A percentile compares a stretch with the other conserved stretches of the same genome.
Conservation (phyloP, 2,329 filamentous ascomycete species). For the Pseudogymnoascus destructans region DNA sequence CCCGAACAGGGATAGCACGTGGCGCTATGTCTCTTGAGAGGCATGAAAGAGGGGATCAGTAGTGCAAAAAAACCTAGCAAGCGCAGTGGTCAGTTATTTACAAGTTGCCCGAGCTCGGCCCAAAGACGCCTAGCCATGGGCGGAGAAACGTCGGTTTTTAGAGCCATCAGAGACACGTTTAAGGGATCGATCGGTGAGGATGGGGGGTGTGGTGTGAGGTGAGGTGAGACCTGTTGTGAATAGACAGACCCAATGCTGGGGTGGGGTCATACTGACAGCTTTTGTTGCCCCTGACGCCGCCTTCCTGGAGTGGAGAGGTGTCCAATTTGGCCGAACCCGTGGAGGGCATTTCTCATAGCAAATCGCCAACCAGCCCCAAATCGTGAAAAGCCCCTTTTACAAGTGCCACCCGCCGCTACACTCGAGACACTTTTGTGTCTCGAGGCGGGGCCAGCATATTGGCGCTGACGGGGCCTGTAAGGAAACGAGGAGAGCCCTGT, state of each 20-base stretch:
- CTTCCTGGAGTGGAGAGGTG: constrained; percentile 7
- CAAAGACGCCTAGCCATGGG: neutral
- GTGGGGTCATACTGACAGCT: neutral
- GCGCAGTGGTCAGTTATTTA: constrained; percentile 4
- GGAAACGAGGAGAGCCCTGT: neutral
- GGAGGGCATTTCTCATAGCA: neutral
- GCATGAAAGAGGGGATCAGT: constrained; percentile 1
- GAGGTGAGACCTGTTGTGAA: constrained; percentile 2
- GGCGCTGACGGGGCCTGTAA: neutral
- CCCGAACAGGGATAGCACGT: constrained; percentile 7
- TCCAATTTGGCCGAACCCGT: constrained; percentile 1
- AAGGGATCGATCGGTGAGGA: constrained; percentile 1
- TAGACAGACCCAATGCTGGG: neutral
- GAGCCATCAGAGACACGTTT: neutral
- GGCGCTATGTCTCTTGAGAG: constrained; percentile 1
- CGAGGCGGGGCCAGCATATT: neutral
- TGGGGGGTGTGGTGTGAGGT: too few relatives aligned
- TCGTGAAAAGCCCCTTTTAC: neutral
- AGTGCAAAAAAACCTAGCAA: constrained; percentile 6
- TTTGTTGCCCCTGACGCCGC: neutral
- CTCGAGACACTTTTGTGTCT: constrained; percentile 3
- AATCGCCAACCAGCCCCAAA: neutral
- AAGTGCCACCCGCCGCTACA: neutral
- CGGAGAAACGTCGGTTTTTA: neutral
- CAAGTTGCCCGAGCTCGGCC: neutral